Evolutionary conservation across 1,139 yeast species (phyloP).

Genomic region (Lodderomyces pseudojiufengensis): DNA sequence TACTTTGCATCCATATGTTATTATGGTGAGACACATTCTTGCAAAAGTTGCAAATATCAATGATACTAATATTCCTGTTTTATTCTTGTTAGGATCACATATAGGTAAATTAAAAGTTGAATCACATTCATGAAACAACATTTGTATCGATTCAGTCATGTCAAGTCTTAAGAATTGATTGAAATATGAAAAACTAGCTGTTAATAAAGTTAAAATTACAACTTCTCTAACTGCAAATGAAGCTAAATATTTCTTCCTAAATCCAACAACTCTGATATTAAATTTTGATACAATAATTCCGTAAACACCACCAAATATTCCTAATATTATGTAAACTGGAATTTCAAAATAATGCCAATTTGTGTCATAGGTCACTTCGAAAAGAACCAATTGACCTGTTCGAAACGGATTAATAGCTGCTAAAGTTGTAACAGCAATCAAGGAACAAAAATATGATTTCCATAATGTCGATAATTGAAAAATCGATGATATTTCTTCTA

Average conservation of each 20-base stretch:
- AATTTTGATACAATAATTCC: slow-evolving; percentile 79
- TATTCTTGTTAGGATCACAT: slow-evolving; percentile 46
- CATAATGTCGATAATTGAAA: slow-evolving; percentile 80
- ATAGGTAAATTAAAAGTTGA: slow-evolving; percentile 38
- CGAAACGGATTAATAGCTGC: slow-evolving; percentile 83
- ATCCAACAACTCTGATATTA: slow-evolving; percentile 74
- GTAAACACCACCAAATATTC: slow-evolving; percentile 87
- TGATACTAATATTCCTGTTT: slow-evolving; percentile 38
- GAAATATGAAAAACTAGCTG: slow-evolving; percentile 78
- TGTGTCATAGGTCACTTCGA: slow-evolving; percentile 80
- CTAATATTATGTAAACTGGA: slow-evolving; percentile 73
- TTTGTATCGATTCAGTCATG: slow-evolving; percentile 95
- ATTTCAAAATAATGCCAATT: slow-evolving; percentile 87
- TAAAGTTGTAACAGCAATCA: slow-evolving; percentile 80
- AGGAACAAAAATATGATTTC: slow-evolving; percentile 88
- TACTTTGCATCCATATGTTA: slow-evolving; percentile 87
- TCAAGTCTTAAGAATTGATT: slow-evolving; percentile 78
- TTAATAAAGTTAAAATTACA: slow-evolving; percentile 57
- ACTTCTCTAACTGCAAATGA: slow-evolving; percentile 69
- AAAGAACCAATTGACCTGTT: slow-evolving; percentile 89
- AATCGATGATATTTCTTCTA: slow-evolving; percentile 71
- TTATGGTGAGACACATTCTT: slow-evolving; percentile 66
- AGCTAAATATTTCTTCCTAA: slow-evolving; percentile 66
- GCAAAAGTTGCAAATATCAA: slow-evolving; percentile 69
- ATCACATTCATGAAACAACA: slow-evolving; percentile 81